Conservation (phyloP, 495 filamentous ascomycete species). For the Aspergillus kassunensis region DNA sequence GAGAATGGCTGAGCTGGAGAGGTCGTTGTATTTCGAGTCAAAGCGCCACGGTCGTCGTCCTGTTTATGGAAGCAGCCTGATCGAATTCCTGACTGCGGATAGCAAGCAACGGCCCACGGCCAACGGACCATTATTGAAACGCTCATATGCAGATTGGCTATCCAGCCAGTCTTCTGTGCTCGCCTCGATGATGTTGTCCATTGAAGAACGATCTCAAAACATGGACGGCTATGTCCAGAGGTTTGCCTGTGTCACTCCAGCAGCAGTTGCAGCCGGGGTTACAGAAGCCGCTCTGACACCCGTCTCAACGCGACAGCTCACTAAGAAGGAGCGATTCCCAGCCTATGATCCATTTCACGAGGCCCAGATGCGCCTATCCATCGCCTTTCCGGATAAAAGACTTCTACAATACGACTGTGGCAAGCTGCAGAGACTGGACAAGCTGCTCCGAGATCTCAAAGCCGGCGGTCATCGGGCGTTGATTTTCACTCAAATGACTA, state of each 20-base stretch:
- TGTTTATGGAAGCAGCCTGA: conserved; percentile 71
- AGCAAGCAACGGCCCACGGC: conserved; percentile 41
- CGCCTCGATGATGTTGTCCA: conserved; percentile 64
- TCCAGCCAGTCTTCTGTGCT: conserved; percentile 66
- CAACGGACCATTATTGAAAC: conserved; percentile 37
- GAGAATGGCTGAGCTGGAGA: conserved; percentile 73
- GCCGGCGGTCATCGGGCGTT: conserved; percentile 86
- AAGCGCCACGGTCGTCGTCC: conserved; percentile 77
- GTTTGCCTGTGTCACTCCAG: conserved; percentile 87
- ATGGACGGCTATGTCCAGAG: conserved; percentile 75
- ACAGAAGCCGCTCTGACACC: conserved; percentile 64
- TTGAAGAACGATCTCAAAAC: conserved; percentile 64
- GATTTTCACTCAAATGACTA: conserved; percentile 99
- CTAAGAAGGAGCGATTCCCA: conserved; percentile 48
- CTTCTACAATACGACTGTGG: conserved; percentile 97
- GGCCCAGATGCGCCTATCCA: conserved; percentile 83
- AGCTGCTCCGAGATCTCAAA: conserved; percentile 81
- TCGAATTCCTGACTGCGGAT: conserved; percentile 66
- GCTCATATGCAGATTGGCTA: conserved; percentile 64
- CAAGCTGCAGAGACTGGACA: conserved; percentile 88
- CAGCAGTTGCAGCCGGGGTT: conserved; percentile 76
- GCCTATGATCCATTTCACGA: conserved; percentile 87
- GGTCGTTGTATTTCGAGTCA: conserved; percentile 75
- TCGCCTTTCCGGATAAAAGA: conserved; percentile 94
- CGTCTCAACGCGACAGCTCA: conserved; percentile 53